Evolutionary conservation across 306 rosid species (phyloP).

Genomic region (Trifolium repens): DNA sequence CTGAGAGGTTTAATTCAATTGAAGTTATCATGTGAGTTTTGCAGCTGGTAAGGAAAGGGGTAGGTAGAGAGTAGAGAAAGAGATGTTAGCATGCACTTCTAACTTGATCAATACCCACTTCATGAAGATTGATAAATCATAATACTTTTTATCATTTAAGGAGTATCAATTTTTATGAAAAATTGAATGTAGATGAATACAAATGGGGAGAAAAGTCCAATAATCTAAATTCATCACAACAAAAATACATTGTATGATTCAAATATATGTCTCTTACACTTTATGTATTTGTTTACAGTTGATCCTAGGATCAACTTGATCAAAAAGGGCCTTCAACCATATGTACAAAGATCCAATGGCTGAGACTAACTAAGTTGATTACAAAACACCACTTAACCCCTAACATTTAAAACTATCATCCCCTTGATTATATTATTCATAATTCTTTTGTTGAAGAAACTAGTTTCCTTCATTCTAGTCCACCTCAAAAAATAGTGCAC

Average conservation of each 20-base stretch:
- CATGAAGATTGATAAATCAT: no score
- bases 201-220: not conserved
- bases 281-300: conserved; percentile 1
- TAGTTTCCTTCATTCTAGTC: not conserved
- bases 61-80: no score
- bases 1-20: no score
- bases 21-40: no score
- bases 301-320: not conserved
- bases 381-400: not conserved
- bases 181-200: not conserved
- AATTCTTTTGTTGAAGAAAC: not conserved
- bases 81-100: no score
- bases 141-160: no score
- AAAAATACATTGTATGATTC: not conserved
- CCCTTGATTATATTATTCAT: not conserved
- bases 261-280: not conserved
- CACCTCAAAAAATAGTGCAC: not conserved
- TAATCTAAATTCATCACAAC: not conserved
- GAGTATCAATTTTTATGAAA: not conserved
- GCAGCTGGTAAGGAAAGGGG: no score
- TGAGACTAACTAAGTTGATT: not conserved
- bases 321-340: not conserved
- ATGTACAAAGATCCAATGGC: not conserved
- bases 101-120: no score
- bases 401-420: not conserved